phyloP scores from a whole-genome alignment of 225 moss, liverwort and hornwort species.

The Pleurozium schreberi region DNA sequence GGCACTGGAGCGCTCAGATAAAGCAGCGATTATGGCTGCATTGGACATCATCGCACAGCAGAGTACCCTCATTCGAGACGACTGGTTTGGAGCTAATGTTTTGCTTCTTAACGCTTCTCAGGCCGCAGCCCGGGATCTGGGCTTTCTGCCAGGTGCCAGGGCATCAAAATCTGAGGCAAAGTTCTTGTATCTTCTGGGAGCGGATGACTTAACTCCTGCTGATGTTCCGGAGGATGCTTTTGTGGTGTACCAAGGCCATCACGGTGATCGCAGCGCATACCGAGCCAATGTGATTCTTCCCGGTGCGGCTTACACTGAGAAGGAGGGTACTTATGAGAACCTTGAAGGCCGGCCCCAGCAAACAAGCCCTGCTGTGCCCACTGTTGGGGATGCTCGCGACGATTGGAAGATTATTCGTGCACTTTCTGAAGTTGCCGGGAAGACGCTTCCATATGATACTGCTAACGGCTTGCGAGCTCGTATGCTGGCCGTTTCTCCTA shows the following conservation, averaged over 20 bases:
- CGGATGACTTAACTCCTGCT: slow-evolving; percentile 80
- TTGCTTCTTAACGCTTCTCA: slow-evolving; percentile 84
- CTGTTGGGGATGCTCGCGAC: slow-evolving; percentile 84
- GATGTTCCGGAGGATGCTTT: slow-evolving; percentile 71
- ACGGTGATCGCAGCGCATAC: slow-evolving; percentile 88
- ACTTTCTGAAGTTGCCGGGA: slow-evolving; percentile 73
- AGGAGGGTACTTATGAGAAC: slow-evolving; percentile 90
- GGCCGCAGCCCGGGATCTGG: slow-evolving; percentile 83
- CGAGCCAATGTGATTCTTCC: slow-evolving; percentile 89
- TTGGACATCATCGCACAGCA: slow-evolving; percentile 62
- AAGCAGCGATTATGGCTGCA: slow-evolving; percentile 62
- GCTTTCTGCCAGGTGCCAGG: slow-evolving; percentile 68
- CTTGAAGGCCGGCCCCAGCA: slow-evolving; percentile 74
- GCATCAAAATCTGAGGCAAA: slow-evolving; percentile 51
- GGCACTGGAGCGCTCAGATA: slow-evolving; percentile 61
- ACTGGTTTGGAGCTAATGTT: slow-evolving; percentile 89
- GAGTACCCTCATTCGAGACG: slow-evolving; percentile 50
- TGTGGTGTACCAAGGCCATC: slow-evolving; percentile 96
- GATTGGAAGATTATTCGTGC: slow-evolving; percentile 97
- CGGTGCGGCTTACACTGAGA: slow-evolving; percentile 78
- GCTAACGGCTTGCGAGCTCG: slow-evolving; percentile 70
- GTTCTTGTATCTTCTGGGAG: slow-evolving; percentile 79
- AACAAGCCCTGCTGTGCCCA: slow-evolving; percentile 79
- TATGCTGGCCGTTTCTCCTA: slow-evolving; percentile 70
- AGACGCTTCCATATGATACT: slow-evolving; percentile 66